Evolutionary conservation across 768 basidiomycete species (phyloP).

Genomic region (Kwoniella mangroviensis): DNA sequence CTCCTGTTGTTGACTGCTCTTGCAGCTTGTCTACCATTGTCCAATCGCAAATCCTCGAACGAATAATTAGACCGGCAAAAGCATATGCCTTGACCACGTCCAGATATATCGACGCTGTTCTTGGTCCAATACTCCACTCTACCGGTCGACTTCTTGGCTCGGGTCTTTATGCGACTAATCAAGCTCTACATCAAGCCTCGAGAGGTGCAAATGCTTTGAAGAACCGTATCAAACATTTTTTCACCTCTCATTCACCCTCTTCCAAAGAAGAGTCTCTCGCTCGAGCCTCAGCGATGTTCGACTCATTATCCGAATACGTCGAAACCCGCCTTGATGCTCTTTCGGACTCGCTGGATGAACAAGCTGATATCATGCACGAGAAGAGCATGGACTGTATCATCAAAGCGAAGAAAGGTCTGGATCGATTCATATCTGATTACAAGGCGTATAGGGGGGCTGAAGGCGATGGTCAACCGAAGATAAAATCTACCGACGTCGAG

Average conservation of each 20-base stretch:
- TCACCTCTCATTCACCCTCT: not conserved
- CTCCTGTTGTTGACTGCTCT: constrained; percentile 1
- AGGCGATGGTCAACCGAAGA: not conserved
- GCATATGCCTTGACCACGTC: not conserved
- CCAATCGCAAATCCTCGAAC: not conserved
- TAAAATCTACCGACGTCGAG: constrained; percentile 4
- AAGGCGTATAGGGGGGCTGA: constrained; percentile 8
- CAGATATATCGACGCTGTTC: not conserved
- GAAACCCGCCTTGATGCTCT: constrained; percentile 14
- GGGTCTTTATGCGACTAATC: not conserved
- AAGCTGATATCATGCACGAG: constrained; percentile 24
- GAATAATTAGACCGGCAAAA: not conserved
- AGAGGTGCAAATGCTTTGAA: constrained; percentile 4
- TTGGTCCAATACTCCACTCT: not conserved
- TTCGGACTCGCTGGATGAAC: constrained; percentile 15
- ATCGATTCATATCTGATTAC: constrained; percentile 16
- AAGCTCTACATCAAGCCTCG: not conserved
- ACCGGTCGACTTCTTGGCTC: constrained; percentile 1
- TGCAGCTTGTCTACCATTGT: constrained; percentile 17
- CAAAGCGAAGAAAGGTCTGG: constrained; percentile 23
- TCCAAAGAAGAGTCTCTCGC: not conserved
- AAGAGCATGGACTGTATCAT: constrained; percentile 17
- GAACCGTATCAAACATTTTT: constrained; percentile 1
- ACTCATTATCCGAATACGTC: constrained; percentile 16
- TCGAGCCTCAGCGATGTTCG: constrained; percentile 13